phyloP scores from a whole-genome alignment of 108 stramenopile genomes.

The Discostella stelligeroides region DNA sequence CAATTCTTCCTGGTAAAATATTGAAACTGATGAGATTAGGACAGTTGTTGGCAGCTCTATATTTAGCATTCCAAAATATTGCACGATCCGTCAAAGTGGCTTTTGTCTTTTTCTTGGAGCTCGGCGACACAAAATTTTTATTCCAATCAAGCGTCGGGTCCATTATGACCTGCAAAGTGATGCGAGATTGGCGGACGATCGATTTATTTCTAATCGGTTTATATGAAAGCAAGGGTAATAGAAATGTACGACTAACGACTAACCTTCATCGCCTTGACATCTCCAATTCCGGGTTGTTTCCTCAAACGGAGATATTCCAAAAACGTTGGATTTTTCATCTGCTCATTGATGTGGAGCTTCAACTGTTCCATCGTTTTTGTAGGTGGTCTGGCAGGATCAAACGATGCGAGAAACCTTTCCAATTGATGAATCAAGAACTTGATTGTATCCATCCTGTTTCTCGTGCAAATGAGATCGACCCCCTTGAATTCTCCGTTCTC shows the following conservation, averaged over 20 bases:
- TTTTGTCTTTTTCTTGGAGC: slow-evolving; percentile 16
- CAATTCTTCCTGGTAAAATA: background rate
- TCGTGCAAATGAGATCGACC: slow-evolving; percentile 32
- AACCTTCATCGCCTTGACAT: slow-evolving; percentile 48
- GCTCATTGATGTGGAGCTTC: slow-evolving; percentile 30
- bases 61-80: slow-evolving; percentile 29
- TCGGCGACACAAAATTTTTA: slow-evolving; percentile 37
- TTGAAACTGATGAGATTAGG: too few species aligned
- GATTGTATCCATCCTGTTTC: slow-evolving; percentile 17
- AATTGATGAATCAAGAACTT: slow-evolving; percentile 39
- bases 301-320: slow-evolving; percentile 38
- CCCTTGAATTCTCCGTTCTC: slow-evolving; percentile 32
- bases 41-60: too few species aligned
- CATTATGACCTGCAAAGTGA: slow-evolving; percentile 35
- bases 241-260: background rate
- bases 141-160: slow-evolving; percentile 43
- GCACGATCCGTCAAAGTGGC: slow-evolving; percentile 24
- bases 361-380: slow-evolving; percentile 39
- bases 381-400: slow-evolving; percentile 29
- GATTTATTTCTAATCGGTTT: too few species aligned
- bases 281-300: slow-evolving; percentile 26
- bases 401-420: slow-evolving; percentile 23
- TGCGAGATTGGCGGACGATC: background rate
- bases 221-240: background rate
- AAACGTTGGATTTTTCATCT: slow-evolving; percentile 49